Conservation (phyloP, 2,329 filamentous ascomycete species). For the Leptographium wingfieldii region DNA sequence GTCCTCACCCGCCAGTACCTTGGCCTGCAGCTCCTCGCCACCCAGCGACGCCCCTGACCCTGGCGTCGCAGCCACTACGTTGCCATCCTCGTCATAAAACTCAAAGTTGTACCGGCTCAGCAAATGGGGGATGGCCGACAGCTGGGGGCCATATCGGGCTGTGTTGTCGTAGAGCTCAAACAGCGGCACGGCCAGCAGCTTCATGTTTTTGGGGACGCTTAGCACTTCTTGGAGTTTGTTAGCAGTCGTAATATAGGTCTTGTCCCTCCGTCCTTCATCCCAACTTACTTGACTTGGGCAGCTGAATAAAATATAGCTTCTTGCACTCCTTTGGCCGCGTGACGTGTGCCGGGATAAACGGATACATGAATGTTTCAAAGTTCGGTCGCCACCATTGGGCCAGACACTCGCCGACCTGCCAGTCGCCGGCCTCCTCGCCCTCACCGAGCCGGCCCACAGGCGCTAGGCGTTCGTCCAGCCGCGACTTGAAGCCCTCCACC, state of each 20-base stretch:
- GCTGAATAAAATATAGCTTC: slow-evolving; percentile 94
- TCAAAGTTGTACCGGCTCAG: slow-evolving; percentile 95
- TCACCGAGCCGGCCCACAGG: slow-evolving; percentile 80
- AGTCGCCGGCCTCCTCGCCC: slow-evolving; percentile 73
- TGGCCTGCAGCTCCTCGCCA: slow-evolving; percentile 49
- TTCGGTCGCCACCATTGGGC: slow-evolving; percentile 99
- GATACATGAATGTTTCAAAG: slow-evolving; percentile 99
- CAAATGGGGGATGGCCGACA: slow-evolving; percentile 90
- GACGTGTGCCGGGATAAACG: slow-evolving; percentile 90
- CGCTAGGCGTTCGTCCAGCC: slow-evolving; percentile 84
- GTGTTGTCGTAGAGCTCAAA: slow-evolving; percentile 99
- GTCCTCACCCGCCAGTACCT: slow-evolving; percentile 53
- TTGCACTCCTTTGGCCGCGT: slow-evolving; percentile 98
- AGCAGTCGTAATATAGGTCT: neutral
- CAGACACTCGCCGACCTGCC: slow-evolving; percentile 87
- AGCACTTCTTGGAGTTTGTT: slow-evolving; percentile 56
- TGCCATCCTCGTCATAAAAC: slow-evolving; percentile 85
- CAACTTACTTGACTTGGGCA: slow-evolving; percentile 72
- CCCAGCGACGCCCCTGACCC: slow-evolving; percentile 45
- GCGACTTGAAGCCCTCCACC: slow-evolving; percentile 83
- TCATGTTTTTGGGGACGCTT: slow-evolving; percentile 99
- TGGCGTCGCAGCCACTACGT: slow-evolving; percentile 74
- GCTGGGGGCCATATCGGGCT: slow-evolving; percentile 82
- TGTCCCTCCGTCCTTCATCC: neutral
- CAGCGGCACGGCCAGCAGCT: slow-evolving; percentile 86